A percentile compares a stretch with the other conserved stretches of the same genome.
phyloP scores from a whole-genome alignment of 371 early-diverging fungal species.

The Amoeboaphelidium protococcarum region DNA sequence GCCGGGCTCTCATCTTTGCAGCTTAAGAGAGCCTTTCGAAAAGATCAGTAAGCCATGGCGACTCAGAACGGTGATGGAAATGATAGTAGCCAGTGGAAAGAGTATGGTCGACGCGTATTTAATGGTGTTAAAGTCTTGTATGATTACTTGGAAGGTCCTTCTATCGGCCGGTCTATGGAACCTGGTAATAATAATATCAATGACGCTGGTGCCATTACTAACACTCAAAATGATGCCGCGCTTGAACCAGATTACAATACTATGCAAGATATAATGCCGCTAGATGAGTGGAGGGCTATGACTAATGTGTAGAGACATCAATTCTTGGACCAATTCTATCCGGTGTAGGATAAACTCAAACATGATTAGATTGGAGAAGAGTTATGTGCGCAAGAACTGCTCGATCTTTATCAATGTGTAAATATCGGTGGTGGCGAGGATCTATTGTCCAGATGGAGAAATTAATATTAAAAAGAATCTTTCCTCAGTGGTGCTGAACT shows the following conservation, averaged over 20 bases:
- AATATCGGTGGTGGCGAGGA: background rate
- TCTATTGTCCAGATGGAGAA: background rate
- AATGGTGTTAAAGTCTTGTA: background rate
- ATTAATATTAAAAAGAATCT: background rate
- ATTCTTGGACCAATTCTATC: background rate
- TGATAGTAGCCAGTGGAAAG: background rate
- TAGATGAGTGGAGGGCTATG: background rate
- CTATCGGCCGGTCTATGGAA: too few relatives aligned
- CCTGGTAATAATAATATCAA: background rate
- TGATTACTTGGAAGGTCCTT: background rate
- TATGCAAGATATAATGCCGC: background rate
- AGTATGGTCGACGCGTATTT: background rate
- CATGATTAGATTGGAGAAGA: background rate
- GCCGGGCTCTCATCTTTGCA: too few relatives aligned
- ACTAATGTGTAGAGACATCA: background rate
- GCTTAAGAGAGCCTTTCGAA: too few relatives aligned
- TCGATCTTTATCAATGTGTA: background rate
- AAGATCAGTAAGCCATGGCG: too few relatives aligned
- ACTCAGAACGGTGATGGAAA: background rate
- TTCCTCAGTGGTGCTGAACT: background rate
- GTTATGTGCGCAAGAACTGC: background rate
- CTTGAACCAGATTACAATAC: background rate
- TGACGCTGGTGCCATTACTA: background rate
- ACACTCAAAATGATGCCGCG: background rate
- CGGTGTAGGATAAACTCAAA: background rate